A percentile compares a stretch with the other conserved stretches of the same genome.
phyloP scores from a whole-genome alignment of 208 protist genomes.

The Leptomonas pyrrhocoris region DNA sequence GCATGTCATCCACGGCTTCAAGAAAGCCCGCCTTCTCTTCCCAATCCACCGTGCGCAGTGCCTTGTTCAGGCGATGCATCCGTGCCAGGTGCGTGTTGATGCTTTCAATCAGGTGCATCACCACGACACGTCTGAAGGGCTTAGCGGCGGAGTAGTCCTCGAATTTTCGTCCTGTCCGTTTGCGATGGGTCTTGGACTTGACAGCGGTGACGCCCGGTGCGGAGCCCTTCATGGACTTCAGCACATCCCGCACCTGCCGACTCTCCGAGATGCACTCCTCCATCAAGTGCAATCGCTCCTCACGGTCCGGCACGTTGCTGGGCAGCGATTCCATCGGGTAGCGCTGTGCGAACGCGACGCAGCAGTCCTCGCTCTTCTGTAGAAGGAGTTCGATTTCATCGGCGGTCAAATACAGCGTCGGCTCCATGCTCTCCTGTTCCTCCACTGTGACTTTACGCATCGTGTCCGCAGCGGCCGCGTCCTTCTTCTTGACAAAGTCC shows the following conservation, averaged over 20 bases:
- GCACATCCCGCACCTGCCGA: constrained; percentile 79
- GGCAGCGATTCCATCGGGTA: constrained; percentile 79
- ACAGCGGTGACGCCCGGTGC: constrained; percentile 63
- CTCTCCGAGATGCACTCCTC: constrained; percentile 83
- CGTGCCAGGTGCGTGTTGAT: constrained; percentile 57
- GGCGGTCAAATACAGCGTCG: constrained; percentile 69
- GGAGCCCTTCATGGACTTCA: constrained; percentile 86
- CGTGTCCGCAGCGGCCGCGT: constrained; percentile 35
- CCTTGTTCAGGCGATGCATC: constrained; percentile 74
- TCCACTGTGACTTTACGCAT: constrained; percentile 69
- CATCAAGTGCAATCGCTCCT: constrained; percentile 61
- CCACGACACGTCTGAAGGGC: constrained; percentile 79
- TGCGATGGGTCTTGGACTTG: constrained; percentile 81
- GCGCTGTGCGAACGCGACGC: constrained; percentile 50
- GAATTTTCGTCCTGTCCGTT: constrained; percentile 78
- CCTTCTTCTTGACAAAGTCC: constrained; percentile 86
- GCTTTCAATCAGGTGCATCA: constrained; percentile 59
- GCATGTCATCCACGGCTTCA: constrained; percentile 65
- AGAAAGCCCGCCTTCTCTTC: constrained; percentile 70
- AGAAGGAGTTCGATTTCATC: constrained; percentile 81
- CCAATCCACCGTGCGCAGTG: constrained; percentile 78
- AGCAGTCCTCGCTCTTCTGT: constrained; percentile 67
- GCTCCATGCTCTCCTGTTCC: constrained; percentile 83
- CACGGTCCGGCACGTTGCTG: constrained; percentile 74
- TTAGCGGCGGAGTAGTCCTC: constrained; percentile 88